Percentiles rank a stretch among this genome's conserved stretches.
These are phyloP conservation scores for Dendryphion nanum DNA, from an alignment of 2,329 filamentous ascomycete species.

Conservation along the genomic window DNA sequence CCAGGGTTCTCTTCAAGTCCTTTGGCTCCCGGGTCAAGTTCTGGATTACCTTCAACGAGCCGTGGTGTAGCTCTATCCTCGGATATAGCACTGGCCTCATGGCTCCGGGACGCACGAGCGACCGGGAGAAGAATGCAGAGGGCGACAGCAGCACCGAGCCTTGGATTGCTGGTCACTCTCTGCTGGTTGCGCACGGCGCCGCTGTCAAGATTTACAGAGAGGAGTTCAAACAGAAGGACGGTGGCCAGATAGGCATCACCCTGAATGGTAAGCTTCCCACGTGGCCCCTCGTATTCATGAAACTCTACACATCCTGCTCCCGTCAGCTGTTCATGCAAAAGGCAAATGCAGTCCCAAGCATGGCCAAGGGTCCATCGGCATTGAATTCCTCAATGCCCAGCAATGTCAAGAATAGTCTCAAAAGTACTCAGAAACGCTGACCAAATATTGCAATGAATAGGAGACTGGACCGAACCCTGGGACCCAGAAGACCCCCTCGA, in stretches of 20 bases:
- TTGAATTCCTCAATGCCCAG: too few species aligned
- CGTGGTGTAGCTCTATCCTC: conserved; percentile 79
- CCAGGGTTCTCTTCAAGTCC: conserved; percentile 71
- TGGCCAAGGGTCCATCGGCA: too few species aligned
- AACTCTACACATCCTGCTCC: conserved; percentile 15
- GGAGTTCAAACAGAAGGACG: conserved; percentile 71
- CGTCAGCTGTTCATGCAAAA: conserved; percentile 17
- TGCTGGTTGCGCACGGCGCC: conserved; percentile 75
- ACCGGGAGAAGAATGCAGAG: conserved; percentile 66
- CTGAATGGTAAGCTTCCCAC: conserved; percentile 63
- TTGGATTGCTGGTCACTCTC: conserved; percentile 79
- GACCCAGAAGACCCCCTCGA: conserved; percentile 73
- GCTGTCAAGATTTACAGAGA: conserved; percentile 81
- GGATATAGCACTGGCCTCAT: conserved; percentile 77
- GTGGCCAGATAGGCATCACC: conserved; percentile 82
- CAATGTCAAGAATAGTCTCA: too few species aligned
- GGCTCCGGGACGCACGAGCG: conserved; percentile 78
- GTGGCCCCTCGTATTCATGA: conserved; percentile 10
- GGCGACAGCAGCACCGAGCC: conserved; percentile 76
- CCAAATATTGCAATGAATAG: conserved; percentile 42
- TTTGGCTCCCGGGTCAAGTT: conserved; percentile 74
- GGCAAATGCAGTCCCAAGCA: too few species aligned
- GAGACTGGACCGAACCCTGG: conserved; percentile 80
- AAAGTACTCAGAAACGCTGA: too few species aligned
- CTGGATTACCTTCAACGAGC: conserved; percentile 92